Percentiles rank a stretch among this genome's conserved stretches.
phyloP scores from a whole-genome alignment of 192 early-diverging fungal species.

The Phlyctochytrium planicorne region DNA sequence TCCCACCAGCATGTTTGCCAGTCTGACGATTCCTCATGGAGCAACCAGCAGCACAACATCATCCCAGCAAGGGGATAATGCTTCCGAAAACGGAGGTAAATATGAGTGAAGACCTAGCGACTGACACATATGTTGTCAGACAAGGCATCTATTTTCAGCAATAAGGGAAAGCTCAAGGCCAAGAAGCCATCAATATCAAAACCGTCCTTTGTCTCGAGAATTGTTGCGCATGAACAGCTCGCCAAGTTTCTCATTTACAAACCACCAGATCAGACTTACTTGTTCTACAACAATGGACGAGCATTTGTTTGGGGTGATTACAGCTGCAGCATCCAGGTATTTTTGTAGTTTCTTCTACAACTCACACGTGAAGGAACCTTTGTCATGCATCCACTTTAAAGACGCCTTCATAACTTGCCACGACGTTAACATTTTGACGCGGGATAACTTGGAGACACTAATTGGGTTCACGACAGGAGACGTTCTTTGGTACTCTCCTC shows the following conservation, averaged over 20 bases:
- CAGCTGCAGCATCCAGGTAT: conserved; percentile 58
- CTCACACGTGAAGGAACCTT: conserved; percentile 58
- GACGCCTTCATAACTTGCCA: conserved; percentile 80
- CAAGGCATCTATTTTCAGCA: not conserved
- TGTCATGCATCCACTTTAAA: conserved; percentile 75
- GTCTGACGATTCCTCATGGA: too few species aligned
- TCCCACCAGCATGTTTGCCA: not conserved
- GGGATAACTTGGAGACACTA: conserved; percentile 80
- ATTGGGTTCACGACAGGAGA: conserved; percentile 49
- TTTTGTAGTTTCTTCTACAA: not conserved
- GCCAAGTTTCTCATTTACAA: conserved; percentile 40
- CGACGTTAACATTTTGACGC: conserved; percentile 75
- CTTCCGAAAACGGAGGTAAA: too few species aligned
- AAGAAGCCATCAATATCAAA: conserved; percentile 25
- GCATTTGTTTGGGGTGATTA: conserved; percentile 75
- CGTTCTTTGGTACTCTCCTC: conserved; percentile 76
- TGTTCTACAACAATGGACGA: conserved; percentile 74
- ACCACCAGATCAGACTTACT: conserved; percentile 48
- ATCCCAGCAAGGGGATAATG: too few species aligned
- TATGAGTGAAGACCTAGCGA: too few species aligned
- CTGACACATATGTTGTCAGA: not conserved
- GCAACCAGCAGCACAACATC: too few species aligned
- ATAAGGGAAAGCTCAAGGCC: conserved; percentile 11
- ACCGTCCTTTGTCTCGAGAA: conserved; percentile 38
- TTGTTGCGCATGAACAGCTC: conserved; percentile 44